Conservation (phyloP, 1,139 yeast species). For the Hanseniaspora gamundiae region DNA sequence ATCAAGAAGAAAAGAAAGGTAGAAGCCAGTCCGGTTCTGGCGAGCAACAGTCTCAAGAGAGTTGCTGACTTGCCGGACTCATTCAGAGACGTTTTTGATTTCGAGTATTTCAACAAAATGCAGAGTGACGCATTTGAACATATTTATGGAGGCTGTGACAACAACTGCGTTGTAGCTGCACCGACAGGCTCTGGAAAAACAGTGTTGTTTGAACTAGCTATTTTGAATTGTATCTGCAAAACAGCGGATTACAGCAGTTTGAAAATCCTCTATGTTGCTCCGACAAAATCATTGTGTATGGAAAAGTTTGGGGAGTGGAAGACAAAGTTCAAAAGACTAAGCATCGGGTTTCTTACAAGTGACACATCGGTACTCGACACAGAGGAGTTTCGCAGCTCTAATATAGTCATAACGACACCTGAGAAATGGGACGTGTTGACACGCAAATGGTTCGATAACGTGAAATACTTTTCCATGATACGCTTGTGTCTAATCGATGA, state of each 20-base stretch:
- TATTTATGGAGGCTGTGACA: slow-evolving; percentile 24
- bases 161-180: slow-evolving; percentile 37
- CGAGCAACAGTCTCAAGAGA: background rate
- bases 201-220: slow-evolving; percentile 40
- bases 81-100: slow-evolving; percentile 25
- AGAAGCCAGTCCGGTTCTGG: background rate
- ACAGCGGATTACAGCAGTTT: slow-evolving; percentile 12
- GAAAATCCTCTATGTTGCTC: slow-evolving; percentile 40
- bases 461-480: slow-evolving; percentile 29
- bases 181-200: slow-evolving; percentile 53
- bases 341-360: slow-evolving; percentile 37
- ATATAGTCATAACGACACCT: slow-evolving; percentile 42
- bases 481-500: slow-evolving; percentile 38
- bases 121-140: slow-evolving; percentile 33
- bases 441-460: slow-evolving; percentile 35
- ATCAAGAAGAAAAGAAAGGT: background rate
- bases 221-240: slow-evolving; percentile 17
- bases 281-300: slow-evolving; percentile 40
- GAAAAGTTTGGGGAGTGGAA: slow-evolving; percentile 19
- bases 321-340: slow-evolving; percentile 1
- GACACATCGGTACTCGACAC: slow-evolving; percentile 34
- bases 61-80: slow-evolving; percentile 21
- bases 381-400: slow-evolving; percentile 31
- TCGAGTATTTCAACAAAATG: slow-evolving; percentile 35
- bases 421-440: slow-evolving; percentile 48